phyloP scores from a whole-genome alignment of 2,329 filamentous ascomycete species.

The Xylaria sp. region DNA sequence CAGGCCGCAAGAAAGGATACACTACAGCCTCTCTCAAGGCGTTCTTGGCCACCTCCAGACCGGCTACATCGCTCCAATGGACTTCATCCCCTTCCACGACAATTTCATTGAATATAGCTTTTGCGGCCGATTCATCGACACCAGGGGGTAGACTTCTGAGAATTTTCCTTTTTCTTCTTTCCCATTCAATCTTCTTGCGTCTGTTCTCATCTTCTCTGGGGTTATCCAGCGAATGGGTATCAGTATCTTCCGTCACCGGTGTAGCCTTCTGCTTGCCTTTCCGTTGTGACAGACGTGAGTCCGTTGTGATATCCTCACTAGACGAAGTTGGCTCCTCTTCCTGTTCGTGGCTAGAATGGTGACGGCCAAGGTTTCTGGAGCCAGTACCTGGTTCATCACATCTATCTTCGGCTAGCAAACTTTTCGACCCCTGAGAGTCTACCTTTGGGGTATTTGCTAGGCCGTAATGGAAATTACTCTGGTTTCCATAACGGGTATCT shows the following conservation, averaged over 20 bases:
- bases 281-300: conserved; percentile 32
- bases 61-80: conserved; percentile 92
- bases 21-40: conserved; percentile 95
- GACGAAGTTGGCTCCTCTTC: conserved; percentile 31
- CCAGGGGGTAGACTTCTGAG: conserved; percentile 81
- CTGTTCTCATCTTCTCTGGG: conserved; percentile 48
- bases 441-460: conserved; percentile 20
- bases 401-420: conserved; percentile 17
- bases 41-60: conserved; percentile 86
- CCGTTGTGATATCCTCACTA: conserved; percentile 31
- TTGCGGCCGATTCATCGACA: conserved; percentile 80
- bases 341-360: conserved; percentile 22
- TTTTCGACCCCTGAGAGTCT: conserved; percentile 29
- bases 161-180: conserved; percentile 66
- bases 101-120: conserved; percentile 95
- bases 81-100: conserved; percentile 94
- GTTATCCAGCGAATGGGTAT: conserved; percentile 54
- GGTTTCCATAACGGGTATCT: conserved; percentile 26
- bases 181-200: conserved; percentile 59
- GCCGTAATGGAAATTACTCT: conserved; percentile 18
- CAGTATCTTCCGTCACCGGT: conserved; percentile 48
- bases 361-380: conserved; percentile 31
- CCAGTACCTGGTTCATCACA: conserved; percentile 33
- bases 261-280: conserved; percentile 50
- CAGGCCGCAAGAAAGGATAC: conserved; percentile 93